A percentile compares a stretch with the other conserved stretches of the same genome.
Evolutionary conservation across 305 asterid species (phyloP).

Genomic region (Fraxinus velutina): DNA sequence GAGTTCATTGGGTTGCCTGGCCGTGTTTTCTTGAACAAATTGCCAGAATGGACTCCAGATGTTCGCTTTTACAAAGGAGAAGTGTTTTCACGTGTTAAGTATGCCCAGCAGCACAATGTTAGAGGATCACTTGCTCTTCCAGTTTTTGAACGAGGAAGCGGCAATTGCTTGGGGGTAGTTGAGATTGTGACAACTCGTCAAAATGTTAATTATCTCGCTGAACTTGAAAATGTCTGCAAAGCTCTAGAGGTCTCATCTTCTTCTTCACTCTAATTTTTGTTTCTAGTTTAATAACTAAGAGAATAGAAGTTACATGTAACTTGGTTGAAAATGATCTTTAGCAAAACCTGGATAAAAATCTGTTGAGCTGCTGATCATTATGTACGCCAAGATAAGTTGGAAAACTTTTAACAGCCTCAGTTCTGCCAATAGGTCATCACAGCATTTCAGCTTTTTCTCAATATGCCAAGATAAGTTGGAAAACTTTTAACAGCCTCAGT

Average conservation of each 20-base stretch:
- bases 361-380: too few species aligned
- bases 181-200: constrained; percentile 67
- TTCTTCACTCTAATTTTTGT: constrained; percentile 4
- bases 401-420: too few species aligned
- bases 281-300: not conserved
- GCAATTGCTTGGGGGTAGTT: constrained; percentile 57
- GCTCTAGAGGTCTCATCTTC: constrained; percentile 62
- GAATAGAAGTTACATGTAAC: not conserved
- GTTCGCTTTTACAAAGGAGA: constrained; percentile 62
- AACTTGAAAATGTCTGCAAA: constrained; percentile 62
- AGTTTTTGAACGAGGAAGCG: constrained; percentile 63
- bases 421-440: not conserved
- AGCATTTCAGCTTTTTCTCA: not conserved
- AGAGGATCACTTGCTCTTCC: constrained; percentile 79
- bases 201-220: constrained; percentile 36
- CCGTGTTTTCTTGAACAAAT: constrained; percentile 23
- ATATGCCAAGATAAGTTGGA: not conserved
- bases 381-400: too few species aligned
- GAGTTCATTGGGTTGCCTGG: constrained; percentile 63
- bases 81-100: constrained; percentile 56
- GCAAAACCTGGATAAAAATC: too few species aligned
- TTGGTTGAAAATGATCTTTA: not conserved
- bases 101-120: constrained; percentile 57
- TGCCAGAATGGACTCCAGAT: constrained; percentile 73
- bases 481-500: too few species aligned